A percentile compares a stretch with the other conserved stretches of the same genome.
Evolutionary conservation across 1,284 basidiomycete genomes (phyloP).

Genomic region (Ustilago esculenta): DNA sequence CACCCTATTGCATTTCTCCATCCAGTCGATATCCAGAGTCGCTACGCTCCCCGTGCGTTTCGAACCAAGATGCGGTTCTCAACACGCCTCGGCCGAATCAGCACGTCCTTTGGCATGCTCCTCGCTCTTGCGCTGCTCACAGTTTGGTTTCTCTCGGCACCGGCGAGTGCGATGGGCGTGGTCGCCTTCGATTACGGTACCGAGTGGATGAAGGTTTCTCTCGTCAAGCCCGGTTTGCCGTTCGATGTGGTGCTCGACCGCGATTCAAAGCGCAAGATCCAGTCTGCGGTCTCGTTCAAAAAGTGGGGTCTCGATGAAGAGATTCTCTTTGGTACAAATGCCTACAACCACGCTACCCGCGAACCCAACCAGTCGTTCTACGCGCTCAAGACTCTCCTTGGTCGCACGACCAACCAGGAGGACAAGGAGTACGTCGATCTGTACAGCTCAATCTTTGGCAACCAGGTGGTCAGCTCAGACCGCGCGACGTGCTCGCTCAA

Average conservation of each 20-base stretch:
- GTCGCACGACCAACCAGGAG: constrained; percentile 60
- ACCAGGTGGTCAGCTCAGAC: constrained; percentile 49
- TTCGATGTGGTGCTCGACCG: constrained; percentile 96
- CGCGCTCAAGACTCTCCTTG: constrained; percentile 87
- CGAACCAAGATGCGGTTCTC: constrained; percentile 19
- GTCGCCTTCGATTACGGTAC: constrained; percentile 67
- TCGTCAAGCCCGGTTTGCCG: constrained; percentile 94
- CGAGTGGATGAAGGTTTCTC: constrained; percentile 77
- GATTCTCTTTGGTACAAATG: constrained; percentile 86
- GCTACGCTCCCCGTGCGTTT: no score
- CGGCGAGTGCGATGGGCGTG: constrained; percentile 57
- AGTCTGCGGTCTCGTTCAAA: constrained; percentile 74
- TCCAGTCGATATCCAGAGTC: no score
- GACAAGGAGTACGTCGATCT: constrained; percentile 33
- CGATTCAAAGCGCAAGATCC: constrained; percentile 95
- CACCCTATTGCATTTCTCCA: no score
- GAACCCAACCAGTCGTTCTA: constrained; percentile 89
- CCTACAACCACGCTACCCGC: constrained; percentile 83
- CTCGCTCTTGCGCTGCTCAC: constrained; percentile 21
- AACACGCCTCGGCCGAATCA: constrained; percentile 8
- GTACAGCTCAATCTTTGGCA: constrained; percentile 52
- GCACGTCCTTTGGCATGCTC: constrained; percentile 25
- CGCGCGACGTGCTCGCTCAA: constrained; percentile 49
- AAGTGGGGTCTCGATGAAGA: constrained; percentile 70
- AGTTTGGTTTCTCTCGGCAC: constrained; percentile 24